Base-by-base conservation (phyloP, 1,284 basidiomycete species). In the Coniferiporia sulphurascens region DNA sequence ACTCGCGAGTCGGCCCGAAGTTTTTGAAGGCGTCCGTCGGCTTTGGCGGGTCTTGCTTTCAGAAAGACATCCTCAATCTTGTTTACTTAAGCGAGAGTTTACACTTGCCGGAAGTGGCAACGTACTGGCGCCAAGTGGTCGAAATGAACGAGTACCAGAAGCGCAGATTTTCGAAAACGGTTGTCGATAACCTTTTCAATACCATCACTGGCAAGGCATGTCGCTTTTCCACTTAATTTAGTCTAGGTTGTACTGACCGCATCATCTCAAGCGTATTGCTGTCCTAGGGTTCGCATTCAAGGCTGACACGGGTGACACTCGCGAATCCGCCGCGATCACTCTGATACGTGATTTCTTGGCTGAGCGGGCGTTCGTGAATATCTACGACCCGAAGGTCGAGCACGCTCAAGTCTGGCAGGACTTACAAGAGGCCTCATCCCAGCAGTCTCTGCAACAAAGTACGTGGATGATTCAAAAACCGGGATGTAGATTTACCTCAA, bases 1-100 rank as follows among this genome's bases (percentile, higher is more conserved):
- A 99, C 75, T 82, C 86, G 22, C 93, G 97, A 65, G 84, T 99
- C 60, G 97, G 97, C 3, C 84, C 93, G 69, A 96, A 93, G 74
- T 99, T 99, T 85, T 81, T 99, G 69, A 94, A 93, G 73, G 92
- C 93, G 43, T 91, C 88, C 46, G 91, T 95, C 64, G 93, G 96
- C n/a, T 99, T 98, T 69, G 96, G 96, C 65, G 96, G 96, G 38
- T 95, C 91, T 41, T 99, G 97, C 78, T 99, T 99, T 91, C 95
- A 98, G 78, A 97, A 97, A 76, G 96, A 99, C 73, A 98, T 99
- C 72, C 86, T 99, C 68, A 99, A 99, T 80, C 80, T 99, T 61
- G 96, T 98, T 55, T 99, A 99, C 78, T 84, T 98, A 44, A 91
- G 87, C 71, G 95, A 98, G 79, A 93, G 89, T 64, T 78, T 95